phyloP scores from a whole-genome alignment of 176 grass and related monocot species.

The Guadua angustifolia region DNA sequence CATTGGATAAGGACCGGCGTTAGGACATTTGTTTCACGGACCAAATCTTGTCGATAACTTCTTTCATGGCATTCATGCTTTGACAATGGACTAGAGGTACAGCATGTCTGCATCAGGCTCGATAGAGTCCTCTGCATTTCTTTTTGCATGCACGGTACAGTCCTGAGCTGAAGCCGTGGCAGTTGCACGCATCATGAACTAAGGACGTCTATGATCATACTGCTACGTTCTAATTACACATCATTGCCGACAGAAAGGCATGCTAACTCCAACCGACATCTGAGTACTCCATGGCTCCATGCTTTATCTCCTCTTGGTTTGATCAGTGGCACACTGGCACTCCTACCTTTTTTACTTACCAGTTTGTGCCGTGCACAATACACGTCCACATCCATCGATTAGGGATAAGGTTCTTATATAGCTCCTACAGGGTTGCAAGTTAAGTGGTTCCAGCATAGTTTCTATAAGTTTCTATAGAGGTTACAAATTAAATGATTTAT shows the following conservation, averaged over 20 bases:
- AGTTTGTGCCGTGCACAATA: no score
- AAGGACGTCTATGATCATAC: no score
- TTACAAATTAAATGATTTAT: no score
- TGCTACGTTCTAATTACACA: no score
- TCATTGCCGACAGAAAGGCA: slow-evolving; percentile 7
- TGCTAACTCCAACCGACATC: background rate
- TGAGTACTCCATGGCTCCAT: background rate
- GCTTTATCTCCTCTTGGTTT: no score
- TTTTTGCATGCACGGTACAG: background rate
- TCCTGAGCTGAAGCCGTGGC: background rate
- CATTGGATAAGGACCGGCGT: background rate
- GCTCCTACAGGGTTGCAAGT: no score
- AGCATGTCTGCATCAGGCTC: background rate
- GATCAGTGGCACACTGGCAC: no score
- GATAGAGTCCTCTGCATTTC: background rate
- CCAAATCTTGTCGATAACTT: background rate
- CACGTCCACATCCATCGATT: no score
- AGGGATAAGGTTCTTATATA: no score
- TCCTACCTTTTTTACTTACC: no score
- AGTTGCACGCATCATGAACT: slow-evolving; percentile 5
- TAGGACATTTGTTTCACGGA: background rate
- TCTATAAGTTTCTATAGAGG: no score
- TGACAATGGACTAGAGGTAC: background rate
- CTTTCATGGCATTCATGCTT: background rate
- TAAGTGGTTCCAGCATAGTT: no score